Evolutionary conservation across 2,329 filamentous ascomycete genomes (phyloP).

Genomic region (Scytalidium lignicola): DNA sequence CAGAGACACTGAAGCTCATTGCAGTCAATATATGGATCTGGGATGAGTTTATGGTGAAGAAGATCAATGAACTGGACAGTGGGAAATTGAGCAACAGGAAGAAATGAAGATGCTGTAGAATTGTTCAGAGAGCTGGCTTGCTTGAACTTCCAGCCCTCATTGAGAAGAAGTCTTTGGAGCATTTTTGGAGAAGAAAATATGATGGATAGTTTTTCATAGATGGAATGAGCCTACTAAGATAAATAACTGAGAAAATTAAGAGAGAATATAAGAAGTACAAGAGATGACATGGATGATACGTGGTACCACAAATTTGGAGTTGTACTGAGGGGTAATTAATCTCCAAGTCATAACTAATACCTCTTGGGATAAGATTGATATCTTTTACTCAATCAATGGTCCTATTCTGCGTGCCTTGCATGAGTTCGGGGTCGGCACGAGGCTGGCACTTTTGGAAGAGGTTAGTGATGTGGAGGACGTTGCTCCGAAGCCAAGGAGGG

Average conservation of each 20-base stretch:
- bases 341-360: too few species aligned
- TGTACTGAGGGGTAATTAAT: neutral
- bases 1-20: constrained; percentile 57
- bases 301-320: neutral
- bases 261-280: too few species aligned
- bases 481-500: neutral
- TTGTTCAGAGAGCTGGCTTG: constrained; percentile 37
- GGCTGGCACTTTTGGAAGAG: neutral
- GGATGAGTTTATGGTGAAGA: constrained; percentile 49
- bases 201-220: neutral
- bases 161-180: constrained; percentile 34
- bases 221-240: too few species aligned
- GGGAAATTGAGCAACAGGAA: constrained; percentile 40
- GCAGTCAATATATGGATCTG: constrained; percentile 54
- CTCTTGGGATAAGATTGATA: too few species aligned
- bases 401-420: neutral
- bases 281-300: neutral
- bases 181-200: constrained; percentile 1
- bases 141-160: constrained; percentile 54
- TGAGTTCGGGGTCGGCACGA: neutral
- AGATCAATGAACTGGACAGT: constrained; percentile 63
- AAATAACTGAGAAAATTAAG: too few species aligned
- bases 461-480: neutral
- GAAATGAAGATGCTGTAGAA: constrained; percentile 10
- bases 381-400: neutral